Evolutionary conservation across 2,329 filamentous ascomycete species (phyloP), one percentile per base, ranked within the genome.

Genomic region (Cadophora gregata): DNA sequence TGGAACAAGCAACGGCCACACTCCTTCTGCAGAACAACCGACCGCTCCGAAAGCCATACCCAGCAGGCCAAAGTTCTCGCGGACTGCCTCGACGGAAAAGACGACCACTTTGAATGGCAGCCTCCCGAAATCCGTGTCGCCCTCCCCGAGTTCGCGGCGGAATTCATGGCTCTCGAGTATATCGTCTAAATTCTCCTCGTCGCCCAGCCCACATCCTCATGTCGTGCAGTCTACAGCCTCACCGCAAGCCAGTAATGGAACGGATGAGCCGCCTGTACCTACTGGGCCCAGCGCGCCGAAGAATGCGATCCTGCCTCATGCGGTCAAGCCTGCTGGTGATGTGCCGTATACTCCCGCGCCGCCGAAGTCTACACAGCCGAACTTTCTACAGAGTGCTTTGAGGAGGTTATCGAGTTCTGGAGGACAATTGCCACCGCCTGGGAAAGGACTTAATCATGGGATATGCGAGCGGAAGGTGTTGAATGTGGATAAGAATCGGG

Each of bases 121-220:
- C 59, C 33, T 68, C 24, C 67, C 66, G n/a, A 77, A 75, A 66
- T 47, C 67, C 4, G 64, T 59, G 36, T 71, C 74, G 9, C 64
- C 69, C 1, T 71, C 74, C 10, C 67, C 71, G 8, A 64, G 33
- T 2, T 62, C 68, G 9, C 66, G 93, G 70, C 81, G 88, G 64
- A 90, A 89, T 69, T 97, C 94, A 16, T 99, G 96, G 96, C 94
- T 98, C 75, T 93, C 92, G 65, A 97, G 89, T 76, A 88, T 98
- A 72, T 96, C 93, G 70, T 95, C 93, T 71, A 97, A 97, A 77
- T 97, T 98, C 81, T 93, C 92, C 2, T 88, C 88, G 31, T 81
- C 82, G 21, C 78, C 84, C 73, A 70, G 74, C 25, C 1, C 53
- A 33, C 29, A 38, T 25, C 42, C 56, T 10, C 45, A 45, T 48